A percentile compares a stretch with the other conserved stretches of the same genome.
These are phyloP conservation scores for Penicillium turbatum DNA, from an alignment of 495 filamentous ascomycete genomes.

Conservation along the genomic window DNA sequence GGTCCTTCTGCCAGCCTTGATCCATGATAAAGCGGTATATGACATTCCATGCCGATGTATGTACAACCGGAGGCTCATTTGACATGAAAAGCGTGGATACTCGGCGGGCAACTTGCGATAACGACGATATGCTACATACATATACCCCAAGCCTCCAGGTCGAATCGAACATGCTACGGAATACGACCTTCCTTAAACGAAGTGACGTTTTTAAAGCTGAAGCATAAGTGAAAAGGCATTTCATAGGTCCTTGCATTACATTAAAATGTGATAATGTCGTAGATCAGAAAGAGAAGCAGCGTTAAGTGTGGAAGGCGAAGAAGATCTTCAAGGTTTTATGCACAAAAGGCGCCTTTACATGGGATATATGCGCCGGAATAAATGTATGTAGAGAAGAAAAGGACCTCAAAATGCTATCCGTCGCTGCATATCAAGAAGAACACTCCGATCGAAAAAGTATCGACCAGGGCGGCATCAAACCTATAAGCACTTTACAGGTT, in stretches of 20 bases:
- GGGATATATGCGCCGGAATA: constrained; percentile 19
- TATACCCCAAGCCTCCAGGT: no score
- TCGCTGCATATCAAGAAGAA: constrained; percentile 17
- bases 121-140: no score
- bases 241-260: neutral
- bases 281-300: constrained; percentile 4
- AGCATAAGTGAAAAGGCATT: no score
- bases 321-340: constrained; percentile 12
- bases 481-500: constrained; percentile 31
- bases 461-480: neutral
- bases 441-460: constrained; percentile 9
- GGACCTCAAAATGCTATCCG: constrained; percentile 20
- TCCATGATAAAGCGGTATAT: no score
- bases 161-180: no score
- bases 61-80: no score
- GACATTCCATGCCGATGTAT: no score
- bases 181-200: no score
- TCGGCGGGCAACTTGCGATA: no score
- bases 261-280: constrained; percentile 11
- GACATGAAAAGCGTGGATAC: no score
- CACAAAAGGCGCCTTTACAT: constrained; percentile 15
- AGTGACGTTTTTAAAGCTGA: no score
- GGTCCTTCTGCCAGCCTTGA: no score
- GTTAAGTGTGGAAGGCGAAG: constrained; percentile 8
- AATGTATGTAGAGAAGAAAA: constrained; percentile 16